A percentile compares a stretch with the other conserved stretches of the same genome.
phyloP scores from a whole-genome alignment of 2,329 filamentous ascomycete genomes.

The Alternaria sp. region DNA sequence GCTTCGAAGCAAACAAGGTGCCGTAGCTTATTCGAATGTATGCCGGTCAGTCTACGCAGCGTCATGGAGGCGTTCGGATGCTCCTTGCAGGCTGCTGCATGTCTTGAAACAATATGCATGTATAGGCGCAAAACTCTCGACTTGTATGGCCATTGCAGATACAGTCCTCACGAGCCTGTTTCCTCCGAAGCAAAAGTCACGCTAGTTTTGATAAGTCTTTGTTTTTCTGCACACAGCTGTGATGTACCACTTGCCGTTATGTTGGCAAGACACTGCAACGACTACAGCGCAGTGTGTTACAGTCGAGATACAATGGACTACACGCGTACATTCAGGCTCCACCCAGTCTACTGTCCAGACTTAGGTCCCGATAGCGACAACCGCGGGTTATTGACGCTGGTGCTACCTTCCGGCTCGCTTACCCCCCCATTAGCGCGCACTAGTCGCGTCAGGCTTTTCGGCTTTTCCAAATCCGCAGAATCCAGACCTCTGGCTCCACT shows the following conservation, averaged over 20 bases:
- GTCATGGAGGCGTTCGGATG: not conserved
- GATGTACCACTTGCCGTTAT: not conserved
- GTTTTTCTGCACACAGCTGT: not conserved
- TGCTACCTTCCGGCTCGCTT: constrained; percentile 25
- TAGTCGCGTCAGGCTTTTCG: constrained; percentile 26
- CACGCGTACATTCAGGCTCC: not conserved
- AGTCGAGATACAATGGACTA: no score
- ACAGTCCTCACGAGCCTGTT: not conserved
- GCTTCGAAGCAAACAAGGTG: not conserved
- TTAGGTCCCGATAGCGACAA: not conserved
- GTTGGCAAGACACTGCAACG: no score
- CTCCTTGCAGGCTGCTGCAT: not conserved
- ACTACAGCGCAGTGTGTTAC: no score
- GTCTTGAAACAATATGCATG: not conserved
- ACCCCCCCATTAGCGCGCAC: constrained; percentile 31
- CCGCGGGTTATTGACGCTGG: constrained; percentile 5
- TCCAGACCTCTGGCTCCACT: constrained; percentile 21
- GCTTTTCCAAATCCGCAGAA: constrained; percentile 27
- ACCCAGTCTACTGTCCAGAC: not conserved
- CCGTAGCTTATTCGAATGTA: not conserved
- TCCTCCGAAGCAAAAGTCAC: not conserved
- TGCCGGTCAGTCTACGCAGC: not conserved
- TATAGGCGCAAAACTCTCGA: not conserved
- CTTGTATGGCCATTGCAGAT: not conserved
- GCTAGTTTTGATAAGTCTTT: not conserved